Evolutionary conservation across 805 yeast genomes (phyloP).

Genomic region (Diddensiella santjacobensis): DNA sequence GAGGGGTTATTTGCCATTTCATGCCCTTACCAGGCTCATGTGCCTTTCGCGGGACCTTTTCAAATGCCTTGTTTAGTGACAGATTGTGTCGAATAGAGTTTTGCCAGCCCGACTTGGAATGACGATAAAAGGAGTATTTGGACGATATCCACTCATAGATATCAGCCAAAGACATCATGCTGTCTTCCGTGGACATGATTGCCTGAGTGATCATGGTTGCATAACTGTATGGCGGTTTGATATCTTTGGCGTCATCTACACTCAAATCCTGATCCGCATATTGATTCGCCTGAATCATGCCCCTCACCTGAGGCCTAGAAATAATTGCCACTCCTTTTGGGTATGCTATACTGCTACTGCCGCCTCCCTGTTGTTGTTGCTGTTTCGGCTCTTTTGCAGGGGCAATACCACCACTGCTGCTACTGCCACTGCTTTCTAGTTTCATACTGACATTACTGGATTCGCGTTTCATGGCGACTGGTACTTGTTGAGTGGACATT

Average conservation of each 20-base stretch:
- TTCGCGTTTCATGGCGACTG: slow-evolving; percentile 4
- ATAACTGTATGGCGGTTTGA: slow-evolving; percentile 94
- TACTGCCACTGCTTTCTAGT: background rate
- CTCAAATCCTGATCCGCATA: slow-evolving; percentile 48
- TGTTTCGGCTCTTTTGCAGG: slow-evolving; percentile 8
- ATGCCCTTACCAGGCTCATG: slow-evolving; percentile 98
- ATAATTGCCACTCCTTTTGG: slow-evolving; percentile 42
- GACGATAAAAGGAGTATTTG: slow-evolving; percentile 88
- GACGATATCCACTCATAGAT: slow-evolving; percentile 87
- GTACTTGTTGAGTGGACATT: slow-evolving; percentile 2
- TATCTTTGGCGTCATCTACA: slow-evolving; percentile 85
- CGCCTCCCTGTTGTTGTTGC: slow-evolving; percentile 5
- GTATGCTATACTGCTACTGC: slow-evolving; percentile 24
- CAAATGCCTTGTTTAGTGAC: slow-evolving; percentile 93
- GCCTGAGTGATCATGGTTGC: slow-evolving; percentile 99
- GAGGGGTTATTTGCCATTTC: slow-evolving; percentile 95
- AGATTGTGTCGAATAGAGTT: slow-evolving; percentile 94
- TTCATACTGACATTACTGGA: slow-evolving; percentile 1
- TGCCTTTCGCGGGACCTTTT: slow-evolving; percentile 91
- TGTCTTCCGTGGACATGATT: slow-evolving; percentile 80
- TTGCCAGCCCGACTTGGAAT: slow-evolving; percentile 96
- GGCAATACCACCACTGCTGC: background rate
- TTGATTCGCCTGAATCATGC: slow-evolving; percentile 28
- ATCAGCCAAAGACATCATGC: slow-evolving; percentile 83
- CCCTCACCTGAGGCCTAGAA: slow-evolving; percentile 39